Base-by-base conservation (phyloP, 306 rosid genomes). In the Rubus idaeus region DNA sequence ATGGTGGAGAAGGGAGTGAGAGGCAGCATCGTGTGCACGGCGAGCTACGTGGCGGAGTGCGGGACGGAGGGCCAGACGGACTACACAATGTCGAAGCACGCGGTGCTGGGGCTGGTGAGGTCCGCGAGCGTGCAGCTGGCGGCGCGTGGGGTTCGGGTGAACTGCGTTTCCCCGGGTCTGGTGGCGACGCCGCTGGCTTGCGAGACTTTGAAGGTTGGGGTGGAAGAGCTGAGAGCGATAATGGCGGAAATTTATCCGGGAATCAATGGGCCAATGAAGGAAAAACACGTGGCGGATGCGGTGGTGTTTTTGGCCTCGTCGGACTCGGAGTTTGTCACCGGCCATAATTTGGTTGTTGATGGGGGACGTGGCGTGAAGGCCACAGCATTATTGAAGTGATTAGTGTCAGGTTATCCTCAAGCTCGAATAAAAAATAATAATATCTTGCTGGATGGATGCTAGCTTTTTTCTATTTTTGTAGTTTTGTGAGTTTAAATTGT, bases 11-110 rank as follows among this genome's bases (percentile, higher is more conserved):
- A 10, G 8, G 18, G 11, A 0, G 77, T 49, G 20, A 47, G 20
- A 2, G 78, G 71, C 20, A 75, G 88, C 58, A 87, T 88, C 4
- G 75, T 87, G 23, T 90, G 91, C 81, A 87, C 87, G 4, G 87
- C 76, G 3, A 90, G 96, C 49, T 30, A 44, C 6, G 30, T n/a
- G 0, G 91, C 58, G 0, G 72, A 11, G 6, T 2, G 79, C 49
- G 20, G 21, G 4, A 0, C 7, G 10, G 16, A 10, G 3, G 1
- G 0, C 0, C 0, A 0, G 58, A 77, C 75, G 53, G 80, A 62
- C 65, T 83, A 78, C 74, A 40, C 37, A 0, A 80, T 84, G 84
- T 84, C 84, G 53, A 84, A 84, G 80, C 84, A 84, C 11, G 80
- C 83, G 1, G 87, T 84, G 20, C 7, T 84, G 8, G 87, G 87